phyloP scores from a whole-genome alignment of 176 grass and related monocot genomes.

The Tillandsia fasciculata region DNA sequence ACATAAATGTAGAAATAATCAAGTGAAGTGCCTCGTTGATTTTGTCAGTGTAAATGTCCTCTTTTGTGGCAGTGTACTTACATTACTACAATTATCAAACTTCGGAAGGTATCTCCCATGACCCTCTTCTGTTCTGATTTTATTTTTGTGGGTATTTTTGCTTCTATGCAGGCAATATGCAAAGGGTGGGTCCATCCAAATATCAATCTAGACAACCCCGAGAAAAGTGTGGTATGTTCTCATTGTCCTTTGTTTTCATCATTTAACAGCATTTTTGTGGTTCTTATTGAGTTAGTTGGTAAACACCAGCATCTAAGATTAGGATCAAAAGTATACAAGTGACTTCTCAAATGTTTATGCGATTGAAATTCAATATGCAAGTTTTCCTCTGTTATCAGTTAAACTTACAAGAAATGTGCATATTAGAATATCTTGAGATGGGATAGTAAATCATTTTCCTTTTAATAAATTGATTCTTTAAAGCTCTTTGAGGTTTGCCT shows the following conservation, averaged over 20 bases:
- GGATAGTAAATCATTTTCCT: background rate
- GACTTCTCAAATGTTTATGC: no score
- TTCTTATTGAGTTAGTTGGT: no score
- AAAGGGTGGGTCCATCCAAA: conserved; percentile 97
- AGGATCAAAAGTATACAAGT: no score
- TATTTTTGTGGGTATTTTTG: background rate
- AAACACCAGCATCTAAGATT: no score
- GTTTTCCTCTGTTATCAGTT: no score
- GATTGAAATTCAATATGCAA: no score
- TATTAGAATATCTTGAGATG: background rate
- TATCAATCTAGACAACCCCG: conserved; percentile 94
- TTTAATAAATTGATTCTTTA: background rate
- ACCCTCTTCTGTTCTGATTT: conserved; percentile 2
- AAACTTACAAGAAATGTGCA: no score
- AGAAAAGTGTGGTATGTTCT: conserved; percentile 69
- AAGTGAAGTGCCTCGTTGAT: no score
- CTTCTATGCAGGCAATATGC: conserved; percentile 76
- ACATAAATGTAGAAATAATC: no score
- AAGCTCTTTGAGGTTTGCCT: background rate
- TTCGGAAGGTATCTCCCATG: background rate
- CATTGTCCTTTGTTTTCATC: background rate
- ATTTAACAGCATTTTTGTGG: background rate
- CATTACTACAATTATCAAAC: background rate
- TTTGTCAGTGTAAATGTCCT: no score
- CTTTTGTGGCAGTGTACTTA: background rate